Conservation (phyloP, 2,329 filamentous ascomycete genomes). For the Colletotrichum plurivorum region DNA sequence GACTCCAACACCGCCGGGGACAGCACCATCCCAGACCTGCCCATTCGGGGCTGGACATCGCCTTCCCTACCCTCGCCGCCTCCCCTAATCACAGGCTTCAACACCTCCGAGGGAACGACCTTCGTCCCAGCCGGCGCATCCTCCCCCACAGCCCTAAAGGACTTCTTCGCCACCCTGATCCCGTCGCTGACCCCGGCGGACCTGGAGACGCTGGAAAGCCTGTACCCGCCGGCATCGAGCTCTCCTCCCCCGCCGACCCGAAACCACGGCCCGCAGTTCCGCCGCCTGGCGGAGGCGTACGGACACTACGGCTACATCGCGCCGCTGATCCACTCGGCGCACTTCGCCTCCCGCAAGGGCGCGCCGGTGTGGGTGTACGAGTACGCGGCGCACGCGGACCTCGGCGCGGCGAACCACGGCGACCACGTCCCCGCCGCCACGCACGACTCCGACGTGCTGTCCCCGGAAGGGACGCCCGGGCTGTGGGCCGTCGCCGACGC, state of each 20-base stretch:
- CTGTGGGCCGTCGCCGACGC: conserved; percentile 51
- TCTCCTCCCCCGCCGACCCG: conserved; percentile 30
- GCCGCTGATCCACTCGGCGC: conserved; percentile 73
- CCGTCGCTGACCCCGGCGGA: conserved; percentile 68
- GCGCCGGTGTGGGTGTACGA: conserved; percentile 69
- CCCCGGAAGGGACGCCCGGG: conserved; percentile 57
- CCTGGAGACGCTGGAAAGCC: conserved; percentile 65
- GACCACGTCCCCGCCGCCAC: conserved; percentile 60
- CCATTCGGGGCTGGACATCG: conserved; percentile 71
- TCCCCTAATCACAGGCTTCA: conserved; percentile 76
- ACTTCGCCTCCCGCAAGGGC: conserved; percentile 53
- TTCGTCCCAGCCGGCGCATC: conserved; percentile 69
- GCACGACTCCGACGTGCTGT: conserved; percentile 56
- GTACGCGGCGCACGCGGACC: conserved; percentile 64
- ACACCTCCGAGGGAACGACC: conserved; percentile 76
- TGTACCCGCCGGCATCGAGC: conserved; percentile 68
- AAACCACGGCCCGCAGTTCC: conserved; percentile 67
- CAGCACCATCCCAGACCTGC: conserved; percentile 68
- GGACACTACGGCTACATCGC: conserved; percentile 76
- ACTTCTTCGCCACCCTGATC: conserved; percentile 75
- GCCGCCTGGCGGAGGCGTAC: conserved; percentile 72
- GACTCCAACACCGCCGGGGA: conserved; percentile 55
- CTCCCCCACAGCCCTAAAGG: conserved; percentile 53
- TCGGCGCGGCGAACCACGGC: conserved; percentile 61
- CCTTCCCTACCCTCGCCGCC: conserved; percentile 69